Evolutionary conservation across 148 eudicot genomes (phyloP).

Genomic region (Fallopia convolvulus): DNA sequence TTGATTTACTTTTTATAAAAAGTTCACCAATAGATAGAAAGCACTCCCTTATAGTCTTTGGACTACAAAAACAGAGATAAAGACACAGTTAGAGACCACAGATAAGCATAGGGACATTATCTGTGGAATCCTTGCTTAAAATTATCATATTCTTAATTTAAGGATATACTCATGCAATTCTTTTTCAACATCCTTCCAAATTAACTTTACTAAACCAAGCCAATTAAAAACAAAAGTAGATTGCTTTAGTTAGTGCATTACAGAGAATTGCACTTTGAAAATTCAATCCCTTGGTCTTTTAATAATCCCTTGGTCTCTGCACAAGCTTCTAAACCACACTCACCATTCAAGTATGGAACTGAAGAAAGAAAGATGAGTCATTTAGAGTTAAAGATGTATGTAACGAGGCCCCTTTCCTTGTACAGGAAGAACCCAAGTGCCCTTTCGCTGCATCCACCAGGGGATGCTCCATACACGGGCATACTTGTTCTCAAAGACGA

Average conservation of each 20-base stretch:
- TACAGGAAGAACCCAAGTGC: constrained; percentile 51
- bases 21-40: not conserved
- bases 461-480: constrained; percentile 47
- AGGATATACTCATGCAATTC: not conserved
- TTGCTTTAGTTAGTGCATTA: not conserved
- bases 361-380: not conserved
- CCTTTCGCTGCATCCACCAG: constrained; percentile 37
- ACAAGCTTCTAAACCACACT: not conserved
- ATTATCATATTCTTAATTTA: not conserved
- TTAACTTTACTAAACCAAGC: not conserved
- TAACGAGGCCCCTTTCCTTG: constrained; percentile 59
- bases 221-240: not conserved
- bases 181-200: constrained; percentile 5
- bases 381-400: constrained; percentile 34
- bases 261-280: not conserved
- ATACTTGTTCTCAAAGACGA: constrained; percentile 62
- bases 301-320: not conserved
- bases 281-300: not conserved
- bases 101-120: not conserved
- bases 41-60: not conserved
- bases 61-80: not conserved
- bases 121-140: not conserved
- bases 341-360: not conserved
- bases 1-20: not conserved
- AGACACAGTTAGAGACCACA: not conserved